These are phyloP conservation scores for Phytophthora pseudosyringae DNA, from an alignment of 352 stramenopile species.

Conservation along the genomic window DNA sequence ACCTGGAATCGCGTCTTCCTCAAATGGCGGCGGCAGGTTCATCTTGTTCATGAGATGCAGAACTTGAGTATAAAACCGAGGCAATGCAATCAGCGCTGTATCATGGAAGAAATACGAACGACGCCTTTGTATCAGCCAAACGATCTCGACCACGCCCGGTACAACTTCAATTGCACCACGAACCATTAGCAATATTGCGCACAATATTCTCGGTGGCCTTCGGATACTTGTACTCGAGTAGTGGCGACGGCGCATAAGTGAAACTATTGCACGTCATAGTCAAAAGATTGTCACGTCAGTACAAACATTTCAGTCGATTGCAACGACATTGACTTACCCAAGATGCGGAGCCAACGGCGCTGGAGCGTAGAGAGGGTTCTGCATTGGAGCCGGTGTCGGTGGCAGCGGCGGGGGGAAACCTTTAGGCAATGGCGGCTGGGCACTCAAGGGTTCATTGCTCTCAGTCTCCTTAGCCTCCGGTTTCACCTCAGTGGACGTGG, in stretches of 20 bases:
- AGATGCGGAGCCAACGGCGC: slow-evolving; percentile 75
- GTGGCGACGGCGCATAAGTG: slow-evolving; percentile 82
- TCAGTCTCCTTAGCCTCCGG: background rate
- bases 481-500: slow-evolving; percentile 12
- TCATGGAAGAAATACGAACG: background rate
- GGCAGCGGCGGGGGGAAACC: slow-evolving; percentile 41
- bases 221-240: slow-evolving; percentile 91
- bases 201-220: slow-evolving; percentile 78
- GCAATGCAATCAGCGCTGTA: slow-evolving; percentile 83
- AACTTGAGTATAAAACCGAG: slow-evolving; percentile 91
- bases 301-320: background rate
- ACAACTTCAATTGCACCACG: no score
- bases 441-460: background rate
- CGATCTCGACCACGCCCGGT: background rate
- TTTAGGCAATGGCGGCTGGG: slow-evolving; percentile 41
- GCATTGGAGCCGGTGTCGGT: slow-evolving; percentile 17
- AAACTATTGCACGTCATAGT: slow-evolving; percentile 46
- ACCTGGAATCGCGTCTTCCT: slow-evolving; percentile 69
- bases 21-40: slow-evolving; percentile 87
- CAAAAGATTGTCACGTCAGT: slow-evolving; percentile 1
- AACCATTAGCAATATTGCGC: slow-evolving; percentile 43
- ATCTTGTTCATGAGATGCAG: slow-evolving; percentile 94
- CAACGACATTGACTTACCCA: slow-evolving; percentile 43
- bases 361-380: slow-evolving; percentile 33
- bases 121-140: slow-evolving; percentile 8